Evolutionary conservation across 2,329 filamentous ascomycete genomes (phyloP).

Genomic region (Aspergillus candidus): DNA sequence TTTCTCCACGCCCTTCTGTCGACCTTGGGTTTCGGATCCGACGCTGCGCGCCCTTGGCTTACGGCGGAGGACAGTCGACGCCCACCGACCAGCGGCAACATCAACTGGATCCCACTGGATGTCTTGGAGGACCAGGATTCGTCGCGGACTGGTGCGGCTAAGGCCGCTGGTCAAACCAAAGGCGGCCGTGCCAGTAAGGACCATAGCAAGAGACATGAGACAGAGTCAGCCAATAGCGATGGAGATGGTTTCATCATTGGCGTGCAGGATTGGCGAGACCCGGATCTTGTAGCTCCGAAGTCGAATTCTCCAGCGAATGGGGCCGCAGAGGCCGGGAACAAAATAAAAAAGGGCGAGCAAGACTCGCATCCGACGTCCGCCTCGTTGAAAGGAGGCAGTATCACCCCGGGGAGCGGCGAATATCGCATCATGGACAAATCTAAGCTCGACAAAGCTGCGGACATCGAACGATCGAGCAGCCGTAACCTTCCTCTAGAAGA

Average conservation of each 20-base stretch:
- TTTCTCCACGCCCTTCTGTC: conserved; percentile 43
- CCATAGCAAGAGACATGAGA: conserved; percentile 17
- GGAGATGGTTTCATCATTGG: conserved; percentile 70
- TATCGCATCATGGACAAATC: conserved; percentile 48
- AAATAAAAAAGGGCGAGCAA: conserved; percentile 27
- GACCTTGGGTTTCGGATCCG: conserved; percentile 37
- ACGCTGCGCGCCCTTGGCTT: conserved; percentile 17
- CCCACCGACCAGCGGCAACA: conserved; percentile 65
- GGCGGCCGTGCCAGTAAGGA: conserved; percentile 9
- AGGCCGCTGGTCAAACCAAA: conserved; percentile 12
- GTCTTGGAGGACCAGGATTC: conserved; percentile 54
- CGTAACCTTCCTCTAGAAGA: conserved; percentile 5
- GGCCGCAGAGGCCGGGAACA: conserved; percentile 21
- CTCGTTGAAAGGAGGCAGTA: conserved; percentile 57
- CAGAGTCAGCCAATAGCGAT: conserved; percentile 25
- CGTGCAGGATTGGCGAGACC: conserved; percentile 82
- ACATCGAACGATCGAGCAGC: conserved; percentile 8
- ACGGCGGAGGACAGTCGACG: conserved; percentile 51
- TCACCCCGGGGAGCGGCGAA: conserved; percentile 66
- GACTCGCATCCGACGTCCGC: conserved; percentile 25
- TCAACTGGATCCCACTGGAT: conserved; percentile 66
- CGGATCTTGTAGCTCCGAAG: conserved; percentile 56
- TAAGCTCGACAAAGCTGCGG: conserved; percentile 12
- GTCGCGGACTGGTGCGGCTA: conserved; percentile 3
- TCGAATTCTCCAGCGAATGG: conserved; percentile 18